Evolutionary conservation across 352 stramenopile genomes (phyloP).

Genomic region (Salisapilia sapeloensis): DNA sequence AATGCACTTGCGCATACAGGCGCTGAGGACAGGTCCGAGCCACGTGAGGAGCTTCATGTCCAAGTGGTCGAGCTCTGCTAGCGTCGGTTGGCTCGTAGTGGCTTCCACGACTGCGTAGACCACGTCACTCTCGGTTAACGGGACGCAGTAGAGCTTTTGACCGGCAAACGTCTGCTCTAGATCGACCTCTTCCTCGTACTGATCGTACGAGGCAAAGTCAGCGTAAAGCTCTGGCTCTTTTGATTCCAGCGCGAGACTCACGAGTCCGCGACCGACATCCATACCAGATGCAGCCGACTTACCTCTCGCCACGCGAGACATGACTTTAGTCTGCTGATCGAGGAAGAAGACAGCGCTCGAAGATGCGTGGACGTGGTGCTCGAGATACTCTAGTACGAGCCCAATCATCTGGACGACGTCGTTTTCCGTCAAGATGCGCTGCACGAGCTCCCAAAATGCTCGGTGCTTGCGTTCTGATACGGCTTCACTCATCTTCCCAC

Average conservation of each 20-base stretch:
- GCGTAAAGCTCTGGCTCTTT: constrained; percentile 11
- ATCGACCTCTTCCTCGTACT: constrained; percentile 54
- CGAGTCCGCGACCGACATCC: constrained; percentile 23
- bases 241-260: constrained; percentile 21
- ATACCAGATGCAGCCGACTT: constrained; percentile 31
- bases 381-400: constrained; percentile 43
- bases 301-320: constrained; percentile 50
- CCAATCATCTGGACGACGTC: constrained; percentile 66
- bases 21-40: constrained; percentile 63
- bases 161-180: constrained; percentile 28
- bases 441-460: constrained; percentile 65
- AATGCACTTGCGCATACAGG: constrained; percentile 75
- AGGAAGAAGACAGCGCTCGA: constrained; percentile 52
- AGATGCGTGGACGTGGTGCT: constrained; percentile 25
- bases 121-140: constrained; percentile 47
- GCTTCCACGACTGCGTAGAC: constrained; percentile 68
- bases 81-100: constrained; percentile 17
- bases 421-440: constrained; percentile 42
- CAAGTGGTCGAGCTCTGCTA: constrained; percentile 30
- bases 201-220: constrained; percentile 23
- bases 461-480: constrained; percentile 43
- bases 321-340: constrained; percentile 51
- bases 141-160: constrained; percentile 58
- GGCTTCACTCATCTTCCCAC: too few relatives aligned
- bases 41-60: constrained; percentile 64